These are phyloP conservation scores for Leavenworthia alabamica DNA, from an alignment of 345 rosid genomes.

Conservation along the genomic window DNA sequence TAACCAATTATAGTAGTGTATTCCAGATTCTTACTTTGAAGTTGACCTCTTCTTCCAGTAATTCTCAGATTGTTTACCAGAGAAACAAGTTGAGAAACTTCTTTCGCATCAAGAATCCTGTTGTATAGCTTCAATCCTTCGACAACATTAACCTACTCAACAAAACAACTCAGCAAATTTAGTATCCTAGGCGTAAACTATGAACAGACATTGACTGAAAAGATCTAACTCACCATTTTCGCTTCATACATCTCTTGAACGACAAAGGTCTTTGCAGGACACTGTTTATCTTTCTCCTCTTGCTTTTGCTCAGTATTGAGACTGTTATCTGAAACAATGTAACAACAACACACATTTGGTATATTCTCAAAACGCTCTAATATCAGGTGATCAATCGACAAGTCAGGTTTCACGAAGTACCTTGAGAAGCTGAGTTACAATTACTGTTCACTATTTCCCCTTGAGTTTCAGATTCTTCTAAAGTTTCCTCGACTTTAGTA, in stretches of 20 bases:
- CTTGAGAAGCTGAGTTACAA: conserved; percentile 39
- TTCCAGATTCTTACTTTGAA: conserved; percentile 56
- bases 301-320: conserved; percentile 28
- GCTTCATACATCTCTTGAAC: conserved; percentile 65
- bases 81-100: conserved; percentile 62
- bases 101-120: conserved; percentile 42
- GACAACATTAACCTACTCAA: conserved; percentile 73
- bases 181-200: not conserved
- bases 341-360: not conserved
- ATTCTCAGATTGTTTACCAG: conserved; percentile 63
- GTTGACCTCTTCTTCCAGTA: conserved; percentile 73
- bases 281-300: conserved; percentile 45
- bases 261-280: conserved; percentile 50
- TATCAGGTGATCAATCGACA: not conserved
- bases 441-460: conserved; percentile 32
- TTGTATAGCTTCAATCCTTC: conserved; percentile 84
- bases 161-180: not conserved
- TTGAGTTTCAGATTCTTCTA: conserved; percentile 34
- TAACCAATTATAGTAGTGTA: not conserved
- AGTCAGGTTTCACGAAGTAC: conserved; percentile 25
- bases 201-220: conserved; percentile 4
- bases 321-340: conserved; percentile 42
- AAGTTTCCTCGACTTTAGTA: conserved; percentile 8
- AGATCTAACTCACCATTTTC: conserved; percentile 50
- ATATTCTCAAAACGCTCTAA: not conserved